A percentile compares a stretch with the other conserved stretches of the same genome.
These are phyloP conservation scores for Cercospora nicotianae DNA, from an alignment of 2,329 filamentous ascomycete species.

Conservation along the genomic window DNA sequence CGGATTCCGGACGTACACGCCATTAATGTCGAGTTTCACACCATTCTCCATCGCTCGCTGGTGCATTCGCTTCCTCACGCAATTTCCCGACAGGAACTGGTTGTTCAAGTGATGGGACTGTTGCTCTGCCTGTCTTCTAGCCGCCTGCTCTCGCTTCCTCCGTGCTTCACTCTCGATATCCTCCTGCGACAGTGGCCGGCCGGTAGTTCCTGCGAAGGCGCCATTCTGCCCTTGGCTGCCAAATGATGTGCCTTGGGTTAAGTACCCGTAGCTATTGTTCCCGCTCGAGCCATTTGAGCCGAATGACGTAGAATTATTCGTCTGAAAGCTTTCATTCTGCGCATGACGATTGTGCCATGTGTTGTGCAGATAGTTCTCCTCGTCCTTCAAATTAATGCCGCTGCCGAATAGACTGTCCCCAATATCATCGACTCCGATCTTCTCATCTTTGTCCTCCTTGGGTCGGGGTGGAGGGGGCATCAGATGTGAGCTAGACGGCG, in stretches of 20 bases:
- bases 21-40: conserved; percentile 59
- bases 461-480: conserved; percentile 67
- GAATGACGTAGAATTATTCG: conserved; percentile 45
- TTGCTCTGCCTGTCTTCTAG: conserved; percentile 59
- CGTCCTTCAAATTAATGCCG: conserved; percentile 81
- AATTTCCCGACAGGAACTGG: conserved; percentile 68
- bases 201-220: conserved; percentile 48
- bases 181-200: conserved; percentile 61
- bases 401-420: conserved; percentile 82
- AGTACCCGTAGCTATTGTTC: conserved; percentile 50
- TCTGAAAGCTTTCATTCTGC: conserved; percentile 33
- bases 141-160: conserved; percentile 65
- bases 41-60: conserved; percentile 60
- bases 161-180: conserved; percentile 66
- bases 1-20: conserved; percentile 46
- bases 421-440: conserved; percentile 67
- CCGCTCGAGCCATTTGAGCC: conserved; percentile 47
- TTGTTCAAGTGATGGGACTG: conserved; percentile 70
- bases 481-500: conserved; percentile 26
- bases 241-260: conserved; percentile 45
- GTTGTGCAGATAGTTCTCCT: conserved; percentile 77
- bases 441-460: conserved; percentile 58
- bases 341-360: conserved; percentile 56
- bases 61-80: conserved; percentile 56
- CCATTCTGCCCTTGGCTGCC: conserved; percentile 39